Conservation (phyloP, 2,329 filamentous ascomycete species). For the Penicillium expansum region DNA sequence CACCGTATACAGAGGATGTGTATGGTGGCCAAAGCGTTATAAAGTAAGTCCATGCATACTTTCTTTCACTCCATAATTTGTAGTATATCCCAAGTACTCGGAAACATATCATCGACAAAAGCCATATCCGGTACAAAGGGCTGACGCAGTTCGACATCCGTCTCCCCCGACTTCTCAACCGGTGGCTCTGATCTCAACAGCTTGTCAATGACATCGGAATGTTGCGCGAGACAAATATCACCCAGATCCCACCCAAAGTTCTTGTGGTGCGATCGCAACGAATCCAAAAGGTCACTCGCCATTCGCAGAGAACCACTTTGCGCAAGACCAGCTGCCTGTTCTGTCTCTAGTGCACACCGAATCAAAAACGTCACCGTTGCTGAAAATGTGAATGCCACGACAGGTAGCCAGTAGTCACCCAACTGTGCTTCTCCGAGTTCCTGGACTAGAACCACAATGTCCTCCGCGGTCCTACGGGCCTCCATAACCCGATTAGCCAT, state of each 20-base stretch:
- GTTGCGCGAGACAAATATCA: slow-evolving; percentile 51
- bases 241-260: slow-evolving; percentile 50
- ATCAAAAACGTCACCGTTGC: slow-evolving; percentile 53
- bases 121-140: slow-evolving; percentile 9
- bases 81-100: slow-evolving; percentile 12
- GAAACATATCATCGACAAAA: slow-evolving; percentile 12
- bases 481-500: slow-evolving; percentile 34
- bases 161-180: background rate
- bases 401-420: slow-evolving; percentile 52
- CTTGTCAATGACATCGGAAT: slow-evolving; percentile 50
- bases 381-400: slow-evolving; percentile 49
- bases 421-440: slow-evolving; percentile 47
- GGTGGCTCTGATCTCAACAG: slow-evolving; percentile 15
- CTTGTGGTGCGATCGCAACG: slow-evolving; percentile 43
- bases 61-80: slow-evolving; percentile 3
- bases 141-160: background rate
- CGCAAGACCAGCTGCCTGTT: slow-evolving; percentile 13
- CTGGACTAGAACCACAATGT: slow-evolving; percentile 50
- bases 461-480: slow-evolving; percentile 48
- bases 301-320: slow-evolving; percentile 41
- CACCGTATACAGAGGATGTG: background rate
- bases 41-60: background rate
- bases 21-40: background rate
- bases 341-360: slow-evolving; percentile 47
- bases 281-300: slow-evolving; percentile 43